Evolutionary conservation across 306 rosid species (phyloP), one percentile per base, ranked within the genome.

Genomic region (Sindora glabra): DNA sequence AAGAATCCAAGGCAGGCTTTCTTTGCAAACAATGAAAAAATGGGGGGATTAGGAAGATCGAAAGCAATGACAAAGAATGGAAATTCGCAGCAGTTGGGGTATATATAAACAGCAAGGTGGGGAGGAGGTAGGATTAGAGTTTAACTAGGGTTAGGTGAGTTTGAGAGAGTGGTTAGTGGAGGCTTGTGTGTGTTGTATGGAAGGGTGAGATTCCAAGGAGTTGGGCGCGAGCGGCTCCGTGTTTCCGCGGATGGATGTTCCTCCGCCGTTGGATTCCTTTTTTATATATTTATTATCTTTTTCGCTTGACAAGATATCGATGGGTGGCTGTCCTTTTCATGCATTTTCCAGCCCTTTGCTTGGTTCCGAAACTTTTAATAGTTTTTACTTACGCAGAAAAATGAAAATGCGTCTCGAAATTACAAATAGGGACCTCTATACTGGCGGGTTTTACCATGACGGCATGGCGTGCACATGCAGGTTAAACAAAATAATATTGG

Each of bases 141-240:
- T 56, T 77, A 81, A 81, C 83, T 47, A 41, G 2, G 78, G 83
- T 77, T 74, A 36, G 67, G 78, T 81, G 73, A 73, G 51, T 25
- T 38, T 42, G 63, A 59, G 45, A 2, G 52, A 19, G 52, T 44
- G 55, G 63, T 15, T 50, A 23, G 39, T 11, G 65, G n/a, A 30
- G 27, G 65, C 23, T 5, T 45, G 69, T 14, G 59, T 53, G 61
- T 5, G 32, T 41, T 58, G 77, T 69, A 49, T 44, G 55, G 72
- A 48, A 45, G 79, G 69, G 79, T 54, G 82, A 78, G 86, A 88
- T 86, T 92, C 96, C 98, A 83, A 92, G 73, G 85, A 53, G 34
- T 72, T 76, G 79, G 96, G 98, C 74, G 74, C 50, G 72, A 86
- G 89, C 98, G 98, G 98, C 95, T 92, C 94, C 98, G 95, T 81